Evolutionary conservation across 257 asterid species (phyloP).

Genomic region (Solanum bulbocastanum): DNA sequence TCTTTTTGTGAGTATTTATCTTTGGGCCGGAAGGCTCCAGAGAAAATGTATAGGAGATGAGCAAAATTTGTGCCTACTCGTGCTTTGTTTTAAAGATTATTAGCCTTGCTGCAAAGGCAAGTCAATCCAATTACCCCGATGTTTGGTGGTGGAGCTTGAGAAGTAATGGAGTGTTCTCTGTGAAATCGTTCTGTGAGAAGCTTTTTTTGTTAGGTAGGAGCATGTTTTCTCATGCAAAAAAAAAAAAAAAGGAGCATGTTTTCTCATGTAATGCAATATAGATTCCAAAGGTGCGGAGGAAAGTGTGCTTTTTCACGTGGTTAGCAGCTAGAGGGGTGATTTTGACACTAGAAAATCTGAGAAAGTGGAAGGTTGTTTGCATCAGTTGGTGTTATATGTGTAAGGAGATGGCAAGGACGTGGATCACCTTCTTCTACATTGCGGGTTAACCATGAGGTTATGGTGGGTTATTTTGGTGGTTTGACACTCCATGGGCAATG

Average conservation of each 20-base stretch:
- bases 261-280: not conserved
- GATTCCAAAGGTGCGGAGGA: not conserved
- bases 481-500: not conserved
- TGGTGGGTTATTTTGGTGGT: not conserved
- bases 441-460: not conserved
- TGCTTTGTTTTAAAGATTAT: not conserved
- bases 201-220: not conserved
- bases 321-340: not conserved
- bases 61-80: not conserved
- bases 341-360: not conserved
- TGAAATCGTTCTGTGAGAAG: not conserved
- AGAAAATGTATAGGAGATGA: not conserved
- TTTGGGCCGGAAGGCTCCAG: not conserved
- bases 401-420: not conserved
- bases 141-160: not conserved
- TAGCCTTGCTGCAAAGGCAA: not conserved
- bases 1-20: not conserved
- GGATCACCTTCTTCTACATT: not conserved
- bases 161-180: not conserved
- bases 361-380: not conserved
- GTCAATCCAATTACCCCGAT: not conserved
- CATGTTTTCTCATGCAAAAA: not conserved
- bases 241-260: not conserved
- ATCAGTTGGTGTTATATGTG: not conserved
- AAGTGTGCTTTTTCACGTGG: not conserved